Conservation (phyloP, 2,329 filamentous ascomycete species). For the Sporothrix mexicana region DNA sequence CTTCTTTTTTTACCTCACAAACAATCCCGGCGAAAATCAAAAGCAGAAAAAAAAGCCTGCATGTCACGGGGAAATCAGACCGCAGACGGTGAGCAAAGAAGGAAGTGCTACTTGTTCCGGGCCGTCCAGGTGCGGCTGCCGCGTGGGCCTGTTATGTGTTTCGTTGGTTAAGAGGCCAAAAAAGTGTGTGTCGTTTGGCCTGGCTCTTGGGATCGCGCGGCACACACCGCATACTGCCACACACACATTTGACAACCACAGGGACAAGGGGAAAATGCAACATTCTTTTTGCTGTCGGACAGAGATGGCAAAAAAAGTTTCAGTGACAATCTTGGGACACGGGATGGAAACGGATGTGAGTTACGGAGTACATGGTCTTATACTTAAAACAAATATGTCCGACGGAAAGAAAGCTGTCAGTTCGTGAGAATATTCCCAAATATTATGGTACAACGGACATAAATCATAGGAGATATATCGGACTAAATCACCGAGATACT, state of each 20-base stretch:
- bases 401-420: background rate
- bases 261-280: background rate
- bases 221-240: constrained; percentile 5
- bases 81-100: background rate
- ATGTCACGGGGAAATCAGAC: background rate
- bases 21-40: background rate
- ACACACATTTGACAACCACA: background rate
- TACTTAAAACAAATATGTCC: no score
- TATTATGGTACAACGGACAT: no score
- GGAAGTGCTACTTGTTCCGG: background rate
- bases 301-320: background rate
- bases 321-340: background rate
- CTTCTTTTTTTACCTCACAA: background rate
- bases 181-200: constrained; percentile 7
- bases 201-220: constrained; percentile 19
- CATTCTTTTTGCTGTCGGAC: background rate
- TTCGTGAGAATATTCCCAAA: background rate
- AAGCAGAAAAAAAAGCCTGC: constrained; percentile 6
- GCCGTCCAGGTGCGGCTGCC: constrained; percentile 7
- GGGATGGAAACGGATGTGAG: background rate
- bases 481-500: background rate
- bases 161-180: background rate
- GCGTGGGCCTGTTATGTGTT: constrained; percentile 19
- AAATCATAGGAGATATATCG: background rate
- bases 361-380: background rate